A percentile compares a stretch with the other conserved stretches of the same genome.
These are phyloP conservation scores for Lolium rigidum DNA, from an alignment of 176 grass and related monocot species.

Conservation along the genomic window DNA sequence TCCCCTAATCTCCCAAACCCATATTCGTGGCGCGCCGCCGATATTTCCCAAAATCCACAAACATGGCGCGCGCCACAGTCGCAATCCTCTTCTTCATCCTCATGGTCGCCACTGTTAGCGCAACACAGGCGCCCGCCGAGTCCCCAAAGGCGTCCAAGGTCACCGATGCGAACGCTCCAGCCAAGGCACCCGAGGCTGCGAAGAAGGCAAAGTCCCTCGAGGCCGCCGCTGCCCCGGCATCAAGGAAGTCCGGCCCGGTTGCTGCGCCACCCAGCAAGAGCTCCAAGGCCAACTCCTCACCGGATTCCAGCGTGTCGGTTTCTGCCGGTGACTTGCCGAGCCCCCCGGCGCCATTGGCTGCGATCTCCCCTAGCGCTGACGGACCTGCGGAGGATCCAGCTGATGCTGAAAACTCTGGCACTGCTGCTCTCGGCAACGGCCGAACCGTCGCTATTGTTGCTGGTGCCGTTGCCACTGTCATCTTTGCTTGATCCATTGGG, in stretches of 20 bases:
- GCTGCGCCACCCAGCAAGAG: constrained; percentile 18
- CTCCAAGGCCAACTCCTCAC: neutral
- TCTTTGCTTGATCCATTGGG: constrained; percentile 22
- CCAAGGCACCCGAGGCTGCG: constrained; percentile 41
- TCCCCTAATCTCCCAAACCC: neutral
- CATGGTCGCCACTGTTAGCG: neutral
- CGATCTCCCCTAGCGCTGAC: neutral
- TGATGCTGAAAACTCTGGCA: constrained; percentile 46
- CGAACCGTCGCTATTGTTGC: neutral
- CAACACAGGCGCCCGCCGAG: constrained; percentile 36
- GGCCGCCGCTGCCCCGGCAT: neutral
- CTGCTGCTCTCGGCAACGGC: neutral
- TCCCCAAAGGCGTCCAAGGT: constrained; percentile 43
- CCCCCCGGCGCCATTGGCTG: neutral
- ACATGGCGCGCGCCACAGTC: constrained; percentile 48
- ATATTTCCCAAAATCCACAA: constrained; percentile 3
- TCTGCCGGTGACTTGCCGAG: neutral
- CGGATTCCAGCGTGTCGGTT: neutral
- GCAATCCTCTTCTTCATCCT: constrained; percentile 57
- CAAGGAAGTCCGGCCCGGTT: constrained; percentile 29
- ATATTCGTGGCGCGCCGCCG: neutral
- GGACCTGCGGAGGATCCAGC: constrained; percentile 35
- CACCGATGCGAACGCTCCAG: neutral
- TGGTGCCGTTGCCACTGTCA: constrained; percentile 14
- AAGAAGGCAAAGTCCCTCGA: constrained; percentile 29